These are phyloP conservation scores for Beauveria rudraprayagi DNA, from an alignment of 2,329 filamentous ascomycete genomes.

Conservation along the genomic window DNA sequence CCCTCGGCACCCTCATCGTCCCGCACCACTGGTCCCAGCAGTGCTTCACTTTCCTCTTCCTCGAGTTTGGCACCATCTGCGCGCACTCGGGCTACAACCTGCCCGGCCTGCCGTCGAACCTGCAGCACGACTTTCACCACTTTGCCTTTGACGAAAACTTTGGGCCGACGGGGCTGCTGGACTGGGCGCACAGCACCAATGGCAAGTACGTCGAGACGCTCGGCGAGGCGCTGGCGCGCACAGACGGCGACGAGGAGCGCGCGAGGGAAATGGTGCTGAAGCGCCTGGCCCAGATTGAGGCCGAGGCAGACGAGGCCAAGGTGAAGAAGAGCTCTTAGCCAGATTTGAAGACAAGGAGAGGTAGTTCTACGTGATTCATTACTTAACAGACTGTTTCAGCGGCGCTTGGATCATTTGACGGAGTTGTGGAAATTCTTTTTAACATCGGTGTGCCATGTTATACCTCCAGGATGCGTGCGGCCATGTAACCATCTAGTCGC, in stretches of 20 bases:
- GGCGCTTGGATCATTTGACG: not conserved
- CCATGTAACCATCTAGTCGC: not conserved
- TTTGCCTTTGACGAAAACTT: conserved; percentile 17
- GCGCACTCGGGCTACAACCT: conserved; percentile 14
- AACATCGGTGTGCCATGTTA: not conserved
- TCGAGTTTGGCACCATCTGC: conserved; percentile 15
- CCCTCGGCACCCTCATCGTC: conserved; percentile 19
- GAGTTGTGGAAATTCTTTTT: not conserved
- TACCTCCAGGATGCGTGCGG: not conserved
- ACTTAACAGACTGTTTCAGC: not conserved
- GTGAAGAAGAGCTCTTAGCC: not conserved
- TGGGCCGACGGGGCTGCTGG: conserved; percentile 13
- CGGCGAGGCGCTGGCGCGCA: conserved; percentile 11
- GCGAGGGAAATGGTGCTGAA: conserved; percentile 14
- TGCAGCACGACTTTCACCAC: conserved; percentile 17
- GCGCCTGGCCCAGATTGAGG: conserved; percentile 13
- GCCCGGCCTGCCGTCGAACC: conserved; percentile 11
- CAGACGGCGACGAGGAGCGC: conserved; percentile 13
- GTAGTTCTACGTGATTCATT: too few relatives aligned
- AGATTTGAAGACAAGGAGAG: not conserved
- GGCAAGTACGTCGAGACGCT: conserved; percentile 11
- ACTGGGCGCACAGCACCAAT: conserved; percentile 12
- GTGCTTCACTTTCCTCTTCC: conserved; percentile 13
- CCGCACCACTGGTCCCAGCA: conserved; percentile 15
- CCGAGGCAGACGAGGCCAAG: conserved; percentile 4